Percentiles rank a stretch among this genome's conserved stretches.
Evolutionary conservation across 208 protist species (phyloP).

Genomic region (Trypanosoma brucei): DNA sequence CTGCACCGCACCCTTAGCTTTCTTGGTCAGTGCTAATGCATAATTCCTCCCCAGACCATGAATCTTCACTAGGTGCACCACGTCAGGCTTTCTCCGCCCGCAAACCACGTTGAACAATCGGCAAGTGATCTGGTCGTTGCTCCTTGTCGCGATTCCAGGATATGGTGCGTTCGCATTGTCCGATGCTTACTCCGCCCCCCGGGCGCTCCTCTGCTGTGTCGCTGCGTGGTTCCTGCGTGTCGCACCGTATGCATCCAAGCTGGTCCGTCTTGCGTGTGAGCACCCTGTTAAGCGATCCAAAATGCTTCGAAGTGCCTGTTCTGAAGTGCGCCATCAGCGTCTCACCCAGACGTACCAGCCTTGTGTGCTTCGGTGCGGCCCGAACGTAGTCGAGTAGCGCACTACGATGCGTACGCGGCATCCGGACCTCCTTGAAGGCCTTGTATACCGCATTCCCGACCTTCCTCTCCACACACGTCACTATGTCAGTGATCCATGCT

Average conservation of each 20-base stretch:
- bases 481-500: background rate
- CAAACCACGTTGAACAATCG: constrained; percentile 2
- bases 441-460: background rate
- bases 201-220: background rate
- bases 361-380: background rate
- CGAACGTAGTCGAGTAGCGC: background rate
- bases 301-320: constrained; percentile 6
- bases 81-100: background rate
- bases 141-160: background rate
- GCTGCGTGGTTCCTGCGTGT: background rate
- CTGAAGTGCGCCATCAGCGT: background rate
- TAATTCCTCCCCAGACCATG: constrained; percentile 2
- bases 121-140: background rate
- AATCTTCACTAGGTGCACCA: constrained; percentile 5
- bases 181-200: background rate
- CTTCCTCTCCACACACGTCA: background rate
- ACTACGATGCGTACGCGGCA: constrained; percentile 4
- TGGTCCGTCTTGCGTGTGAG: background rate
- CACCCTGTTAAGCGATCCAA: background rate
- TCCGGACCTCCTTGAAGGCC: background rate
- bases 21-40: constrained; percentile 4
- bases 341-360: background rate
- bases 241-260: background rate
- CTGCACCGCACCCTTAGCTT: background rate
- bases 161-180: background rate